Evolutionary conservation across 768 basidiomycete species (phyloP), one percentile per base, ranked within the genome.

Genomic region (Mycena indigotica): DNA sequence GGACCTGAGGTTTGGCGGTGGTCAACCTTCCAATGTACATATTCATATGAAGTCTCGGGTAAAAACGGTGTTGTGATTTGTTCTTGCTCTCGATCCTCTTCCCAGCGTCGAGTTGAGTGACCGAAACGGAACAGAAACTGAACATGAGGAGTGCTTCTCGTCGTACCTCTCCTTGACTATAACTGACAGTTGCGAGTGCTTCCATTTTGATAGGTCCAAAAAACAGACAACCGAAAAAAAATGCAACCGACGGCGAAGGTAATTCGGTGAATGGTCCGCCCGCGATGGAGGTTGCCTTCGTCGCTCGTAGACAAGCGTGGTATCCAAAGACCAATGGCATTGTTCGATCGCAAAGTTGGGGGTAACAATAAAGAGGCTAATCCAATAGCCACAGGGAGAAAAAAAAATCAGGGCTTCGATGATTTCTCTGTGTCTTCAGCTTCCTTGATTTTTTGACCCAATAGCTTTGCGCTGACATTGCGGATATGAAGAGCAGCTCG

Each of bases 391-490:
- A 35, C 17, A 17, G 32, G 10, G 32, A 8, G 32, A 35, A 35
- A 8, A 17, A 35, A 6, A 26, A 28, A 3, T 63, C 46, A 59
- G 15, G 50, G 19, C 40, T 49, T 19, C 44, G 61, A 55, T 26
- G 72, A 65, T 67, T 75, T 72, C 58, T 69, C 72, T 52, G 75
- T 58, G 45, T 72, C 72, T 62, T 78, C 73, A 52, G 72, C 74
- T 52, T 74, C 80, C 66, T 83, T 80, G 72, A 87, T 69, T 62
- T 77, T 79, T 70, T 85, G 78, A 10, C 86, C 86, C 44, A 91
- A 70, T 57, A 92, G 87, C 72, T 90, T 93, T 58, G 90, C 90
- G 69, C 89, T 83, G 60, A 93, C 93, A 72, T 93, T 93, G 60
- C 91, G 84, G 58, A 94, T 86, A 70, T 95, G 91, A 67, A 90